Evolutionary conservation across 345 rosid species (phyloP).

Genomic region (Eucalyptus erythrocorys): DNA sequence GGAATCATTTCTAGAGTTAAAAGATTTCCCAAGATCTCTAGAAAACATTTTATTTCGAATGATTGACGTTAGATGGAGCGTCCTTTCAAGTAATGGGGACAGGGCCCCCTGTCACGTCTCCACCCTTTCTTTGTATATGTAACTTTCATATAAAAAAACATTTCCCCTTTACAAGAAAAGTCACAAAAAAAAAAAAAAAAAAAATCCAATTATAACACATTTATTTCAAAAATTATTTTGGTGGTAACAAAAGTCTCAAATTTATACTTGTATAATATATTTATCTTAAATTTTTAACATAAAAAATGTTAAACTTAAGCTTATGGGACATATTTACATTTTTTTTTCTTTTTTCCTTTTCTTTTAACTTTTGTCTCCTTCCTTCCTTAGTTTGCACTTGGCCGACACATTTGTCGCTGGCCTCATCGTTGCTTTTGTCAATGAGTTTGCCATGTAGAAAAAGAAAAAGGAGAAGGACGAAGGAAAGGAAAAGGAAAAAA

Average conservation of each 20-base stretch:
- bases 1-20: background rate
- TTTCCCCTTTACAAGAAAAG: background rate
- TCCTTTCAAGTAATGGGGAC: background rate
- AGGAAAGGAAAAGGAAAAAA: background rate
- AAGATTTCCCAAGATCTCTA: background rate
- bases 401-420: background rate
- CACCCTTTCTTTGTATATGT: background rate
- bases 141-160: background rate
- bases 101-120: background rate
- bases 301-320: background rate
- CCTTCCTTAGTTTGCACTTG: background rate
- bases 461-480: background rate
- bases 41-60: background rate
- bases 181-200: background rate
- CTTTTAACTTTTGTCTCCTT: background rate
- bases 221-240: background rate
- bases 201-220: too few relatives aligned
- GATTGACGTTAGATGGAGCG: background rate
- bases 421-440: background rate
- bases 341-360: background rate
- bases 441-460: background rate
- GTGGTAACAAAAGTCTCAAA: background rate
- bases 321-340: rapidly evolving
- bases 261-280: rapidly evolving
- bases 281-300: background rate